Evolutionary conservation across 495 filamentous ascomycete species (phyloP).

Genomic region (Collariella sp.): DNA sequence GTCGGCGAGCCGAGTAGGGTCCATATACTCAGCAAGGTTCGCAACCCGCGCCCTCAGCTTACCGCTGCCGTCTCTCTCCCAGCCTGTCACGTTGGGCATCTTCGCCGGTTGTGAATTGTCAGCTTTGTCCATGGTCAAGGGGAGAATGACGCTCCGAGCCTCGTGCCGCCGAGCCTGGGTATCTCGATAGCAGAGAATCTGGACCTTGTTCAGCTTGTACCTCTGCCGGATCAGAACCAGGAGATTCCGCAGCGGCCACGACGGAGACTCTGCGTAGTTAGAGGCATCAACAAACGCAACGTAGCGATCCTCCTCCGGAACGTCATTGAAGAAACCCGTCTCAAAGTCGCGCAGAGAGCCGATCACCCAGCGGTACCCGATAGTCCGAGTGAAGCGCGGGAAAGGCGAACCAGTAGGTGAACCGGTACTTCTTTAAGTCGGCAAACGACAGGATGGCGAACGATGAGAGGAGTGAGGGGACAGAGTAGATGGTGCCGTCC

Average conservation of each 20-base stretch:
- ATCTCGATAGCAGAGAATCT: slow-evolving; percentile 87
- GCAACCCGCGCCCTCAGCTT: slow-evolving; percentile 69
- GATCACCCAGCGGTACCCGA: slow-evolving; percentile 65
- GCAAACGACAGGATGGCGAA: slow-evolving; percentile 90
- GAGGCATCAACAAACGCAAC: slow-evolving; percentile 88
- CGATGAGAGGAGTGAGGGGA: slow-evolving; percentile 79
- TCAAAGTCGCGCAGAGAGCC: slow-evolving; percentile 71
- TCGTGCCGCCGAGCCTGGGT: slow-evolving; percentile 64
- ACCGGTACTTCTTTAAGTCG: slow-evolving; percentile 91
- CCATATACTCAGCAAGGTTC: slow-evolving; percentile 83
- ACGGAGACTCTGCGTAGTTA: slow-evolving; percentile 73
- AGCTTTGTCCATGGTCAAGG: slow-evolving; percentile 48
- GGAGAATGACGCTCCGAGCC: slow-evolving; percentile 68
- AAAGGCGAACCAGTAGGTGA: slow-evolving; percentile 92
- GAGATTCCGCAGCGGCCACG: slow-evolving; percentile 89
- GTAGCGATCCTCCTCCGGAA: slow-evolving; percentile 61
- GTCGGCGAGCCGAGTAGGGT: slow-evolving; percentile 76
- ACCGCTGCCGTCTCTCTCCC: slow-evolving; percentile 74
- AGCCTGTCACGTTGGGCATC: slow-evolving; percentile 86
- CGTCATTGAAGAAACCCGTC: slow-evolving; percentile 71
- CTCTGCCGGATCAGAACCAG: slow-evolving; percentile 76
- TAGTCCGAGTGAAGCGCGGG: slow-evolving; percentile 78
- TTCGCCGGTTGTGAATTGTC: slow-evolving; percentile 32
- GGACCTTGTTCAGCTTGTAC: slow-evolving; percentile 66
- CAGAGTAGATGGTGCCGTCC: slow-evolving; percentile 90